Evolutionary conservation across 331 rosid genomes (phyloP).

Genomic region (Quercus lobata): DNA sequence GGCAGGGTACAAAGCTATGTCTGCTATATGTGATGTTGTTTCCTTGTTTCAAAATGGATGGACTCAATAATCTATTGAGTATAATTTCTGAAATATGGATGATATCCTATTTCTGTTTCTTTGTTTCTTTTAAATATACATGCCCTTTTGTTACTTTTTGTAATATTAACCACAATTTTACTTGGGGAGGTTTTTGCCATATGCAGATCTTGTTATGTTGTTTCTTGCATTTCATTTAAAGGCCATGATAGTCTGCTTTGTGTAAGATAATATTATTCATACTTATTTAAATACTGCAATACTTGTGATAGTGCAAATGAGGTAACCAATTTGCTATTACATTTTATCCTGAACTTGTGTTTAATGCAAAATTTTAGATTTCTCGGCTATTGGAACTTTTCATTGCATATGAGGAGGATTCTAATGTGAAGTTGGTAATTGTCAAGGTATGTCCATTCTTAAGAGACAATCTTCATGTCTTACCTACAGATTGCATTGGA

Average conservation of each 20-base stretch:
- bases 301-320: background rate
- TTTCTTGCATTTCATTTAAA: background rate
- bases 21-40: too few species aligned
- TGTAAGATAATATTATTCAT: background rate
- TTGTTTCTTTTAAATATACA: background rate
- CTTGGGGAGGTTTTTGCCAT: background rate
- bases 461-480: background rate
- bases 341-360: background rate
- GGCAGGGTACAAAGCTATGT: too few species aligned
- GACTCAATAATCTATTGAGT: too few species aligned
- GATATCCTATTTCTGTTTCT: background rate
- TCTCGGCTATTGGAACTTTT: conserved; percentile 63
- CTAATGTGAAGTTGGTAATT: conserved; percentile 61
- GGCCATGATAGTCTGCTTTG: background rate
- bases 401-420: conserved; percentile 46
- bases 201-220: background rate
- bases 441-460: conserved; percentile 55
- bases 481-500: background rate
- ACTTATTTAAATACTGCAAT: background rate
- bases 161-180: background rate
- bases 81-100: too few species aligned
- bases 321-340: background rate
- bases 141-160: background rate
- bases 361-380: conserved; percentile 34
- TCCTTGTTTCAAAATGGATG: too few species aligned